phyloP scores from a whole-genome alignment of 2,329 filamentous ascomycete species.

The Stagonosporopsis chrysanthemi region DNA sequence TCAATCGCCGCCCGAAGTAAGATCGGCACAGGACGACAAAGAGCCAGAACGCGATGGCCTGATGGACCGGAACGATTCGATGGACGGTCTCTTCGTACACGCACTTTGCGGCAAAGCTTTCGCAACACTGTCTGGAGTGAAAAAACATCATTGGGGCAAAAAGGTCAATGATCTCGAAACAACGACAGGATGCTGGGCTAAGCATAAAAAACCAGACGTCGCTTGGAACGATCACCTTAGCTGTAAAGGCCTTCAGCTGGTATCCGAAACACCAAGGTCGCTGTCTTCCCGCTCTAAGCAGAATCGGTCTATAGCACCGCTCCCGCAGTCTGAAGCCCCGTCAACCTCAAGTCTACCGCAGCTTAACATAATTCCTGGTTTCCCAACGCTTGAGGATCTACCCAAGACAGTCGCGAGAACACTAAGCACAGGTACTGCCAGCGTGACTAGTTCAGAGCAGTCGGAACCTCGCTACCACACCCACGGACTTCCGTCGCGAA shows the following conservation, averaged over 20 bases:
- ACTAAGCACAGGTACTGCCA: background rate
- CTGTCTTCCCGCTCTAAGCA: background rate
- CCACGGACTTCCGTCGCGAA: slow-evolving; percentile 15
- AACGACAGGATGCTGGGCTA: slow-evolving; percentile 44
- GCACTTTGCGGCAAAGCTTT: slow-evolving; percentile 42
- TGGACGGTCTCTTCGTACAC: slow-evolving; percentile 33
- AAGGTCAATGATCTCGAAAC: slow-evolving; percentile 33
- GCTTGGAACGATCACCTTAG: slow-evolving; percentile 43
- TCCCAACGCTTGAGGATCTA: slow-evolving; percentile 26
- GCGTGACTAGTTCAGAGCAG: background rate
- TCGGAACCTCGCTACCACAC: slow-evolving; percentile 8
- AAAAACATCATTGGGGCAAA: slow-evolving; percentile 46
- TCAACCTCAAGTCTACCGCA: background rate
- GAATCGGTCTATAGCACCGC: background rate
- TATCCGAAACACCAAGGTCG: background rate
- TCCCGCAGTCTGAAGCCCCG: background rate
- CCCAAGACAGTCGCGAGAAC: slow-evolving; percentile 19
- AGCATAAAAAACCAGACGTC: slow-evolving; percentile 38
- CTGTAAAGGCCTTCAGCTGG: slow-evolving; percentile 23
- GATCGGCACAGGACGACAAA: background rate
- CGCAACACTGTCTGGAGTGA: slow-evolving; percentile 32
- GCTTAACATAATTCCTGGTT: slow-evolving; percentile 14
- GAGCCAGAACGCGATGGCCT: background rate
- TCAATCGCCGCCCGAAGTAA: background rate
- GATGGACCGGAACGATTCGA: background rate